Percentiles rank a stretch among this genome's conserved stretches.
These are phyloP conservation scores for Talaromyces atroroseus DNA, from an alignment of 2,329 filamentous ascomycete genomes.

Conservation along the genomic window DNA sequence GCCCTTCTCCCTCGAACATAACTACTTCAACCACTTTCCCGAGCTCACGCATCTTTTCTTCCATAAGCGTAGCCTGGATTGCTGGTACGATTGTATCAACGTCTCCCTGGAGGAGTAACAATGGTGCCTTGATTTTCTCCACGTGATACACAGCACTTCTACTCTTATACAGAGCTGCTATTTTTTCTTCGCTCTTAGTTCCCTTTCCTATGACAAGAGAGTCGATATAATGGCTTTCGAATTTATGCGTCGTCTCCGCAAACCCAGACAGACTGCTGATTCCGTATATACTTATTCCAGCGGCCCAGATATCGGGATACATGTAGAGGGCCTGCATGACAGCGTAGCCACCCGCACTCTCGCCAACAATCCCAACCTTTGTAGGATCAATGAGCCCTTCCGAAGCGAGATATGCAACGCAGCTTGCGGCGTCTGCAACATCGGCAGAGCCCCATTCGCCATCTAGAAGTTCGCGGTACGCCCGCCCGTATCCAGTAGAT, in stretches of 20 bases:
- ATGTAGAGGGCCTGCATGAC: constrained; percentile 47
- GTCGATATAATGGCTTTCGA: constrained; percentile 50
- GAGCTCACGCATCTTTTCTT: constrained; percentile 3
- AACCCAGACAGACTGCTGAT: constrained; percentile 47
- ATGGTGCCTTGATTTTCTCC: constrained; percentile 44
- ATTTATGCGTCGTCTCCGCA: constrained; percentile 50
- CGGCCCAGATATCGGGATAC: constrained; percentile 45
- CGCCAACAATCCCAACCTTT: constrained; percentile 47
- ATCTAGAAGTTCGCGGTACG: constrained; percentile 47
- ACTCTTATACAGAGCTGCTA: constrained; percentile 40
- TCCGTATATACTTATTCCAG: constrained; percentile 48
- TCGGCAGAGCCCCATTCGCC: constrained; percentile 50
- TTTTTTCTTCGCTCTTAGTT: constrained; percentile 34
- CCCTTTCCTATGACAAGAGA: constrained; percentile 38
- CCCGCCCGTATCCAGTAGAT: constrained; percentile 47
- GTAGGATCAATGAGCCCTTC: constrained; percentile 33
- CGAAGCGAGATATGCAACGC: constrained; percentile 39
- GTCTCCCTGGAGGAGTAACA: constrained; percentile 53
- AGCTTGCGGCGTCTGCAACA: constrained; percentile 47
- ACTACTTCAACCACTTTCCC: neutral
- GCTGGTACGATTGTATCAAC: constrained; percentile 55
- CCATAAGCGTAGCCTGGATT: constrained; percentile 51
- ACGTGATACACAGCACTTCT: constrained; percentile 48
- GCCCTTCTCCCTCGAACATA: constrained; percentile 6
- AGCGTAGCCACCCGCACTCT: constrained; percentile 52